These are phyloP conservation scores for Coleophoma cylindrospora DNA, from an alignment of 2,329 filamentous ascomycete species.

Conservation along the genomic window DNA sequence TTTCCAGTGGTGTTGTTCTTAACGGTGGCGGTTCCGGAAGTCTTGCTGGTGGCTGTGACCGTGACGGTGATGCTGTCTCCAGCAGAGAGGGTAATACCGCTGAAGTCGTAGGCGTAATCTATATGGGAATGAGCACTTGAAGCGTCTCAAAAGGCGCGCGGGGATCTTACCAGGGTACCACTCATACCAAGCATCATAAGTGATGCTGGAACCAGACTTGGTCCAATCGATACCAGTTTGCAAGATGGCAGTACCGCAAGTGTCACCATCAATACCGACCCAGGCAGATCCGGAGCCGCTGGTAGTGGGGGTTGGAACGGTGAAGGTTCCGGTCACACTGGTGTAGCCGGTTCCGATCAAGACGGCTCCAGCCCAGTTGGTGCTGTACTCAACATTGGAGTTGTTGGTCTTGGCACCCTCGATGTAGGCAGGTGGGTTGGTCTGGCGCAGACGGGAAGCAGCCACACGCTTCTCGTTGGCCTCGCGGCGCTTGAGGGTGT, in stretches of 20 bases:
- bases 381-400: constrained; percentile 41
- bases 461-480: constrained; percentile 22
- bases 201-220: constrained; percentile 31
- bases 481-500: constrained; percentile 33
- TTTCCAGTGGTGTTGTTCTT: constrained; percentile 39
- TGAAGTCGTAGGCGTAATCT: constrained; percentile 46
- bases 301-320: constrained; percentile 42
- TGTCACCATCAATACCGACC: constrained; percentile 57
- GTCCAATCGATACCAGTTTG: constrained; percentile 54
- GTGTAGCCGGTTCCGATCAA: constrained; percentile 44
- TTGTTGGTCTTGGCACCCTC: constrained; percentile 21
- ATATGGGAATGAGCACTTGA: too few relatives aligned
- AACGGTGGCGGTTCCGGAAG: constrained; percentile 35
- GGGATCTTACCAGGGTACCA: constrained; percentile 39
- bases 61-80: constrained; percentile 37
- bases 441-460: constrained; percentile 8
- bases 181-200: constrained; percentile 52
- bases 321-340: constrained; percentile 47
- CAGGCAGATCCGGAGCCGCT: constrained; percentile 47
- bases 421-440: constrained; percentile 26
- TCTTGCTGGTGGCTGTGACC: constrained; percentile 31
- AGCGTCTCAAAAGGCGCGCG: too few relatives aligned
- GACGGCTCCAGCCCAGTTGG: constrained; percentile 57
- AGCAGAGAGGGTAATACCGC: constrained; percentile 33
- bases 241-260: constrained; percentile 44